A percentile compares a stretch with the other conserved stretches of the same genome.
These are phyloP conservation scores for Polytrichum formosum DNA, from an alignment of 225 moss, liverwort and hornwort species.

Conservation along the genomic window DNA sequence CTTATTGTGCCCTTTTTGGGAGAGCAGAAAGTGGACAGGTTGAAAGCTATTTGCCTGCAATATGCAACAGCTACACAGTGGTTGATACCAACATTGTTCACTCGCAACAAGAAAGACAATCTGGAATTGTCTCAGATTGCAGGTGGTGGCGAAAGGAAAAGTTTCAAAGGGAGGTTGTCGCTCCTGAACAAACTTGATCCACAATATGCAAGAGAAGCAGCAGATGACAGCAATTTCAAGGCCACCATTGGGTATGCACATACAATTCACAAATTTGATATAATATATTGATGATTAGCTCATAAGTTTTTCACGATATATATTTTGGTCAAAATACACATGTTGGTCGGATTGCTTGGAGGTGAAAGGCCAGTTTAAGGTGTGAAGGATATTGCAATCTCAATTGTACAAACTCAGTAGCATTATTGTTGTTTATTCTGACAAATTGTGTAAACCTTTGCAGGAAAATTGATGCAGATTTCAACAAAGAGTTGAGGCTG, in stretches of 20 bases:
- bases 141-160: conserved; percentile 9
- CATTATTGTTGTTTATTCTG: conserved; percentile 6
- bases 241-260: conserved; percentile 55
- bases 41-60: conserved; percentile 84
- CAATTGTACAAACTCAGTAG: too few species aligned
- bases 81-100: conserved; percentile 78
- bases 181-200: conserved; percentile 46
- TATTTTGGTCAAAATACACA: too few species aligned
- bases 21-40: conserved; percentile 80
- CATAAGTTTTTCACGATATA: too few species aligned
- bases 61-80: conserved; percentile 95
- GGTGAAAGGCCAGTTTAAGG: too few species aligned
- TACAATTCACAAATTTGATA: too few species aligned
- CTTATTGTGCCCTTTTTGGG: conserved; percentile 10
- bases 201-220: conserved; percentile 61
- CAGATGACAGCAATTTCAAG: conserved; percentile 79
- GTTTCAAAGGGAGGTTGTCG: conserved; percentile 41
- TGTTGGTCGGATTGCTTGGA: too few species aligned
- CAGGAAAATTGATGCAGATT: conserved; percentile 79
- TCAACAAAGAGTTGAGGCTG: conserved; percentile 73
- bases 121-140: too few species aligned
- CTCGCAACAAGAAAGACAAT: conserved; percentile 23
- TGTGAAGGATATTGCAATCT: too few species aligned
- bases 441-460: conserved; percentile 3
- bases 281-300: too few species aligned